Base-by-base conservation (phyloP, 2,329 filamentous ascomycete species). In the Graphilbum sp. region DNA sequence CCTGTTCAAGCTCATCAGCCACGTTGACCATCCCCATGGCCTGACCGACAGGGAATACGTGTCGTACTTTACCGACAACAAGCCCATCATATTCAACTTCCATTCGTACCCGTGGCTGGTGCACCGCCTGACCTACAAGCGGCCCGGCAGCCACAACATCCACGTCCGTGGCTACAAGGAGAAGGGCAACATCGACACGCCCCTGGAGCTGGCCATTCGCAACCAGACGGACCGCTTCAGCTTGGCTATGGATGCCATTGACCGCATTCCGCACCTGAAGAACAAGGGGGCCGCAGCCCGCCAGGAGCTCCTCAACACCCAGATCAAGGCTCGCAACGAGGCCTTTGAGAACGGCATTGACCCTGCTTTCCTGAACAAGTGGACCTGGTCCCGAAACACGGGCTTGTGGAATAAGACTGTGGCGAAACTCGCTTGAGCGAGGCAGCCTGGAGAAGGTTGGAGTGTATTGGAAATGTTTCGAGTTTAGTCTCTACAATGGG, bases 181-280 rank as follows among this genome's bases (percentile, higher is more conserved):
- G 62, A 86, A 87, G 67, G 81, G 81, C 34, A 87, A 86, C 54
- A 86, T 86, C 47, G 79, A 87, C 53, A 86, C 81, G 0, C 81
- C 80, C 1, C 71, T 86, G 17, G 80, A 85, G 58, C 61, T 87
- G 45, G 80, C 80, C 21, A 82, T 86, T 52, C 67, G 79, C 42
- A 87, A 87, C 58, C 67, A 77, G 49, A 81, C 79, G 0, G 81
- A 87, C 58, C 68, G 81, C 21, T 87, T 79, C 60, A 81, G 75
- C 47, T 59, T 87, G 29, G 80, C 81, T 10, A 83, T 87, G 43
- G 73, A 79, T 49, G 81, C 80, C 13, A 79, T 87, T 41, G 79
- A 86, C 49, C 67, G 70, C 44, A 69, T 84, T 49, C 62, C 65
- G 8, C 55, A 58, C 2, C 58, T 86, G 24, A 66, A 69, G 15